These are phyloP conservation scores for Domatiomyces globalis DNA, from an alignment of 2,329 filamentous ascomycete species.

Conservation along the genomic window DNA sequence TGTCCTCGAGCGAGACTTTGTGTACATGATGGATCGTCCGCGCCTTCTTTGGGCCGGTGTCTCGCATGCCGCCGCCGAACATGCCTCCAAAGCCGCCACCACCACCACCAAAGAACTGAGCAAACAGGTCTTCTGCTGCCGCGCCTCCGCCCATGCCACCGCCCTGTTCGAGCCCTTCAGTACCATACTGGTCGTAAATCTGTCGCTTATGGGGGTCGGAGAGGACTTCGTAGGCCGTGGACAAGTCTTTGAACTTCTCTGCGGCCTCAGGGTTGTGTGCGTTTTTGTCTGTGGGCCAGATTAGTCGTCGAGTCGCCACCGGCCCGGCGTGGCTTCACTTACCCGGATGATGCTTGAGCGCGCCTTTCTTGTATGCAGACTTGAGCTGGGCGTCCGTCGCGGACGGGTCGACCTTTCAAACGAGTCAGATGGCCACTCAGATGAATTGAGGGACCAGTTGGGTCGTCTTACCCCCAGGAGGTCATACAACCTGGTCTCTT, in stretches of 20 bases:
- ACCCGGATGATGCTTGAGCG: conserved; percentile 78
- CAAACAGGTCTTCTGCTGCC: conserved; percentile 91
- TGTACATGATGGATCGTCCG: conserved; percentile 96
- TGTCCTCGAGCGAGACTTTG: conserved; percentile 94
- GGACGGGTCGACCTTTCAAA: conserved; percentile 54
- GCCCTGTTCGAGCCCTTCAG: conserved; percentile 87
- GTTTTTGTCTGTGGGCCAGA: conserved; percentile 64
- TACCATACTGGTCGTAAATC: conserved; percentile 93
- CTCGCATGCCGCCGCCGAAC: conserved; percentile 68
- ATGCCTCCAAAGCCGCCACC: conserved; percentile 57
- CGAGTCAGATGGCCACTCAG: conserved; percentile 15
- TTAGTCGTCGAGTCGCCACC: not conserved
- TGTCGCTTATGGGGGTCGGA: conserved; percentile 83
- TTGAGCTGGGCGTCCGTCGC: conserved; percentile 74
- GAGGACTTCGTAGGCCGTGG: conserved; percentile 87
- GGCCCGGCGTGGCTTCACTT: conserved; percentile 34
- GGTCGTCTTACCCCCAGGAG: conserved; percentile 31
- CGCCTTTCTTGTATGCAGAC: conserved; percentile 84
- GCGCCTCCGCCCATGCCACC: conserved; percentile 70
- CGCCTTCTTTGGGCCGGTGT: conserved; percentile 74
- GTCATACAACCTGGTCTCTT: conserved; percentile 38
- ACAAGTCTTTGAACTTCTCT: conserved; percentile 97
- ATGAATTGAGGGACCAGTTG: conserved; percentile 6
- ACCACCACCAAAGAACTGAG: conserved; percentile 78
- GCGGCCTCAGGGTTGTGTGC: conserved; percentile 81